phyloP scores from a whole-genome alignment of 352 stramenopile genomes.

The Achlya hypogyna region DNA sequence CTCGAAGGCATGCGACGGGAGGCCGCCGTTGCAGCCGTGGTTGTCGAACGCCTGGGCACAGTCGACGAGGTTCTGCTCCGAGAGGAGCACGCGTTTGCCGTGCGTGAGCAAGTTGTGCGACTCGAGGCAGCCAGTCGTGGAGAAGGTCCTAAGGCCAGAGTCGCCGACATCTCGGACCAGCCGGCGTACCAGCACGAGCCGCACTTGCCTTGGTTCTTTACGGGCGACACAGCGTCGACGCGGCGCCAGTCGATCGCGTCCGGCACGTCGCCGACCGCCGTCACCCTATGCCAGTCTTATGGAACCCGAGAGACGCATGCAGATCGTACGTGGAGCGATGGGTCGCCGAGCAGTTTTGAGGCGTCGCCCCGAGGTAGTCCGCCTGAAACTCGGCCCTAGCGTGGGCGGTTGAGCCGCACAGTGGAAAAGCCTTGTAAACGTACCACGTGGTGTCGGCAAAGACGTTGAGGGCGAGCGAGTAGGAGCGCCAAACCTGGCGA shows the following conservation, averaged over 20 bases:
- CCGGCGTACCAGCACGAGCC: slow-evolving; percentile 91
- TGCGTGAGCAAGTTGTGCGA: slow-evolving; percentile 93
- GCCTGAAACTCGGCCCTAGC: slow-evolving; percentile 60
- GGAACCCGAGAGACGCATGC: background rate
- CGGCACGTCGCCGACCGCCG: slow-evolving; percentile 45
- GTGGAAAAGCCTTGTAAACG: background rate
- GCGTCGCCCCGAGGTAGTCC: slow-evolving; percentile 43
- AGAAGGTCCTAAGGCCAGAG: slow-evolving; percentile 76
- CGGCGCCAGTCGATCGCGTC: slow-evolving; percentile 90
- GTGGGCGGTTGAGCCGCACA: background rate
- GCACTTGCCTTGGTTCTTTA: slow-evolving; percentile 98
- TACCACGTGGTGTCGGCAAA: slow-evolving; percentile 70
- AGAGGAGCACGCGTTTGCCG: slow-evolving; percentile 87
- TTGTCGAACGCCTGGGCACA: slow-evolving; percentile 91
- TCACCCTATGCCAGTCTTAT: background rate
- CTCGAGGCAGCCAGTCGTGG: slow-evolving; percentile 95
- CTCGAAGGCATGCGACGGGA: slow-evolving; percentile 96
- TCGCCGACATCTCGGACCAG: background rate
- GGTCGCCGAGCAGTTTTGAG: slow-evolving; percentile 68
- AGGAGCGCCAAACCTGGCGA: slow-evolving; percentile 30
- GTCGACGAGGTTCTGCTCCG: slow-evolving; percentile 97
- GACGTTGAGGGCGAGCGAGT: slow-evolving; percentile 64
- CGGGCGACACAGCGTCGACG: slow-evolving; percentile 89
- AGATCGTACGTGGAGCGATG: slow-evolving; percentile 22
- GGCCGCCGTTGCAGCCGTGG: slow-evolving; percentile 93